Conservation (phyloP, 2,329 filamentous ascomycete species). For the Diplodia intermedia region DNA sequence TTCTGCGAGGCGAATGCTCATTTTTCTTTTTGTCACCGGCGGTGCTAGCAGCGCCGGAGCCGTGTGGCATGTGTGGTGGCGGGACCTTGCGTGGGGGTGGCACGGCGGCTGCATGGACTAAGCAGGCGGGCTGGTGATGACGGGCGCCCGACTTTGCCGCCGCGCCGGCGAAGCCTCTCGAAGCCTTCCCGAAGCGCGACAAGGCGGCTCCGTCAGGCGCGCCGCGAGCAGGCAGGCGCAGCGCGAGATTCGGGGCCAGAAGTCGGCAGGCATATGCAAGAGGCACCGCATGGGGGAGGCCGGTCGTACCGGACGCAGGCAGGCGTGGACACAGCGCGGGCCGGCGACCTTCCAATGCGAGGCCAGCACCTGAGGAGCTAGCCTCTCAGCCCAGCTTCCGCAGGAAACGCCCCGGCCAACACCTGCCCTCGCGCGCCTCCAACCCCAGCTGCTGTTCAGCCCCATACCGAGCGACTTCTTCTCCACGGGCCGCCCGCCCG, state of each 20-base stretch:
- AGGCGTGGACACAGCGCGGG: background rate
- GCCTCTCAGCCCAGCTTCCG: background rate
- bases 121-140: constrained; percentile 2
- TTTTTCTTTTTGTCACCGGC: too few relatives aligned
- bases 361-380: background rate
- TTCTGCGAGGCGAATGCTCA: too few relatives aligned
- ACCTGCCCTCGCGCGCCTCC: constrained; percentile 22
- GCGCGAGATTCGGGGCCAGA: constrained; percentile 8
- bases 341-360: constrained; percentile 12
- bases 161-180: constrained; percentile 16
- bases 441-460: constrained; percentile 24
- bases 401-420: constrained; percentile 23
- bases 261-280: constrained; percentile 11
- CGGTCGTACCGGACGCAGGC: constrained; percentile 19
- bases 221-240: background rate
- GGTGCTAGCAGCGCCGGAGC: too few relatives aligned
- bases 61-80: constrained; percentile 14
- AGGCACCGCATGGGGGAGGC: constrained; percentile 14
- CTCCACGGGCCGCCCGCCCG: constrained; percentile 30
- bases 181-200: constrained; percentile 25
- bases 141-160: background rate
- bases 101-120: background rate
- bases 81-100: constrained; percentile 21
- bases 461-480: constrained; percentile 31
- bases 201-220: background rate